Evolutionary conservation across 2,329 filamentous ascomycete species (phyloP), one percentile per base, ranked within the genome.

Genomic region (Cercospora beticola): DNA sequence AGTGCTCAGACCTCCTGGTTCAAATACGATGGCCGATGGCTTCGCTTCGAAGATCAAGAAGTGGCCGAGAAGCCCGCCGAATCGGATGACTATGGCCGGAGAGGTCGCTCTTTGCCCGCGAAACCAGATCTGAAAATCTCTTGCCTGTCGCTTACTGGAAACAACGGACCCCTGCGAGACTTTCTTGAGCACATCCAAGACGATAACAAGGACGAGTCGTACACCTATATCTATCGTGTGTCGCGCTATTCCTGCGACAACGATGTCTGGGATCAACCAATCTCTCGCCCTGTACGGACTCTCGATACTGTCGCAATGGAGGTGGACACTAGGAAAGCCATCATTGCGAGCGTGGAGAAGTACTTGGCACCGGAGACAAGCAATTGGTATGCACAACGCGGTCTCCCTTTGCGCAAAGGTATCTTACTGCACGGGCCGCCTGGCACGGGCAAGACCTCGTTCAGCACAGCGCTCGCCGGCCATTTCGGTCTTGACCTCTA

Each of bases 401-500:
- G 92, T 0, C 94, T 96, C 40, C 92, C 93, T 0, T 94, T 94
- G 77, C 87, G 92, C 10, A 86, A 95, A 80, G 94, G 94, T 82
- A 93, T 97, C 30, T 86, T 98, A 65, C 89, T 98, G 40, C 98
- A 97, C 79, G 94, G 95, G 0, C 95, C 94, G 58, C 95, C 95
- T 5, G 95, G 95, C 81, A 98, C 95, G 18, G 94, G 94, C 79
- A 98, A 99, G 86, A 98, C 94, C 0, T 90, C 97, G 33, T 97
- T 94, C 81, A 94, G 94, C 54, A 89, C 94, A 85, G 94, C 94
- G 28, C 93, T 98, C 36, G 94, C 95, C 77, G 98, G 98, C 84
- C 86, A 95, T 83, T 98, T 94, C 73, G 94, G 97, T 78, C 94
- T 95, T 31, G 97, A 94, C 23, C 97, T 98, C 79, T 97, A 97